phyloP scores from a whole-genome alignment of 192 early-diverging fungal genomes.

The Gaertneriomyces semiglobifer region DNA sequence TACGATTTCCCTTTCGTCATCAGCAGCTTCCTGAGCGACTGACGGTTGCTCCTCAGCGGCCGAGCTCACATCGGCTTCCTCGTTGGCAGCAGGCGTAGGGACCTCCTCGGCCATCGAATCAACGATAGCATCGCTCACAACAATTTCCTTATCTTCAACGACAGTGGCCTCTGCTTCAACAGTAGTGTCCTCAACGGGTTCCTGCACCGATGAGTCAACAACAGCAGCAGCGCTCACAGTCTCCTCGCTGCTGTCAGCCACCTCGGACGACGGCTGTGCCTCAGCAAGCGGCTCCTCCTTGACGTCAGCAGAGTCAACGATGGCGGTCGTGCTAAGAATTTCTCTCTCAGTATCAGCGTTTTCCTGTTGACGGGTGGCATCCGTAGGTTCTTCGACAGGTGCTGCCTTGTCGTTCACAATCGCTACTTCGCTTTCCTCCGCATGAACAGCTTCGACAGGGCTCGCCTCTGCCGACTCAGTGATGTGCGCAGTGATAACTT shows the following conservation, averaged over 20 bases:
- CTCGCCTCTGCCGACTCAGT: neutral
- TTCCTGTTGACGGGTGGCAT: neutral
- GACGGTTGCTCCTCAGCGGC: no score
- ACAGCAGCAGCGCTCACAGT: neutral
- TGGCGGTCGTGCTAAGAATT: neutral
- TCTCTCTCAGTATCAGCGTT: neutral
- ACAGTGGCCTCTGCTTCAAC: neutral
- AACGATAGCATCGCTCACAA: no score
- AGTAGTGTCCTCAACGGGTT: neutral
- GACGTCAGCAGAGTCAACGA: neutral
- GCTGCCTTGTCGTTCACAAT: constrained; percentile 1
- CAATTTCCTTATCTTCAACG: no score
- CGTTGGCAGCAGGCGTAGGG: no score
- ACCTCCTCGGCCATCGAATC: no score
- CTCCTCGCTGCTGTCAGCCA: neutral
- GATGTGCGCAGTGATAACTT: neutral
- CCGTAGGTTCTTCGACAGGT: no score
- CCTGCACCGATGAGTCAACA: neutral
- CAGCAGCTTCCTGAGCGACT: no score
- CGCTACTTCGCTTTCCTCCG: neutral
- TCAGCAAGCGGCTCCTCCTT: constrained; percentile 1
- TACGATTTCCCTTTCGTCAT: no score
- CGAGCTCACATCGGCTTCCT: no score
- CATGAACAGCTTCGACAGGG: neutral
- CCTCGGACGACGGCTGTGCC: neutral